Percentiles rank a stretch among this genome's conserved stretches.
Conservation (phyloP, 148 eudicot species). For the Amaranthus hypochondriacus region DNA sequence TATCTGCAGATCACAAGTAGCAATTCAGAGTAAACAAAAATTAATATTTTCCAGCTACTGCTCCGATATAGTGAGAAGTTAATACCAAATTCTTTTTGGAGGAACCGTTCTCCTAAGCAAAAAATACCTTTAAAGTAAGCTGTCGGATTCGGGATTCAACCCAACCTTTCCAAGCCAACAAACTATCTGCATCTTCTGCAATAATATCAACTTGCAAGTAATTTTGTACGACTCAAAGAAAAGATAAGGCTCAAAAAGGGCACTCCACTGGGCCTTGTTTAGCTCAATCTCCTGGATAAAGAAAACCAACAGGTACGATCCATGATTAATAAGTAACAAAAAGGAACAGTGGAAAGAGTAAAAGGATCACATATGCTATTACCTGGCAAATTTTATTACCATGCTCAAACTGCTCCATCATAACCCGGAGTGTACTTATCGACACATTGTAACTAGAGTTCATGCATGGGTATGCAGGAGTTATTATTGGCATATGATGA, state of each 20-base stretch:
- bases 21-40: slow-evolving; percentile 2
- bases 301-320: not conserved
- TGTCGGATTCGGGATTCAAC: slow-evolving; percentile 90
- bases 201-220: slow-evolving; percentile 77
- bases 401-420: slow-evolving; percentile 78
- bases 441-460: slow-evolving; percentile 98
- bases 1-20: slow-evolving; percentile 53
- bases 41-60: slow-evolving; percentile 26
- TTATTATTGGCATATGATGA: slow-evolving; percentile 92
- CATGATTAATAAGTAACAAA: slow-evolving; percentile 2
- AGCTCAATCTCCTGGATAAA: slow-evolving; percentile 68
- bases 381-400: slow-evolving; percentile 84
- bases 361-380: slow-evolving; percentile 14
- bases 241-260: slow-evolving; percentile 68
- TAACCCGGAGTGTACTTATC: slow-evolving; percentile 77
- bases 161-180: slow-evolving; percentile 93
- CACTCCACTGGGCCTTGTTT: slow-evolving; percentile 63
- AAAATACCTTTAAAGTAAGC: slow-evolving; percentile 75
- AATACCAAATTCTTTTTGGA: not conserved
- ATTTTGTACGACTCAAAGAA: slow-evolving; percentile 83
- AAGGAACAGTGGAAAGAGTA: not conserved
- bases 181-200: slow-evolving; percentile 62
- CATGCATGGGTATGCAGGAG: slow-evolving; percentile 97
- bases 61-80: not conserved
- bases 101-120: not conserved